Conservation (phyloP, 1,139 yeast genomes). For the Nakaseomyces uthaithaninus region DNA sequence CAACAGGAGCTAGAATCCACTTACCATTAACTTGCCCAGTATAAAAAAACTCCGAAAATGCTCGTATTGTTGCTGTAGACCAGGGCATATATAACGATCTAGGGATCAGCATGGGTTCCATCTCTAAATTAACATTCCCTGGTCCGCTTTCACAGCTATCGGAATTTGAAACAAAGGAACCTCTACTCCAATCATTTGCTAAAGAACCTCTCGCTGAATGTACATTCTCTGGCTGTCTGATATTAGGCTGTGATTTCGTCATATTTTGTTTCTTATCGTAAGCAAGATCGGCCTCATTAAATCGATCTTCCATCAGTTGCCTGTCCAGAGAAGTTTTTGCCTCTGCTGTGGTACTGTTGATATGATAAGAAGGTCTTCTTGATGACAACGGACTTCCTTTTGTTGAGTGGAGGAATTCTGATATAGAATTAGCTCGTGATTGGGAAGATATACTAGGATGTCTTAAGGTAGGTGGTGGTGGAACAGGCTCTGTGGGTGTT, state of each 20-base stretch:
- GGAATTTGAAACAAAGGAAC: slow-evolving; percentile 20
- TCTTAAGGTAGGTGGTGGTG: slow-evolving; percentile 15
- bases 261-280: slow-evolving; percentile 1
- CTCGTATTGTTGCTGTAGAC: slow-evolving; percentile 50
- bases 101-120: slow-evolving; percentile 57
- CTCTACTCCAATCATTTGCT: slow-evolving; percentile 15
- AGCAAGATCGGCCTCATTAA: slow-evolving; percentile 8
- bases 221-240: slow-evolving; percentile 3
- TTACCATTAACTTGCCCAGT: slow-evolving; percentile 73
- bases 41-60: slow-evolving; percentile 62
- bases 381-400: slow-evolving; percentile 27
- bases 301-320: slow-evolving; percentile 16
- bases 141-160: slow-evolving; percentile 21
- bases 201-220: slow-evolving; percentile 7
- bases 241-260: slow-evolving; percentile 2
- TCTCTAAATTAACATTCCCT: slow-evolving; percentile 17
- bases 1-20: slow-evolving; percentile 60
- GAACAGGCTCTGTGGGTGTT: slow-evolving; percentile 21
- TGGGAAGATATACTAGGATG: slow-evolving; percentile 5
- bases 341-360: slow-evolving; percentile 16
- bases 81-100: slow-evolving; percentile 62
- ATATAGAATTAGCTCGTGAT: slow-evolving; percentile 14
- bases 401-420: slow-evolving; percentile 15
- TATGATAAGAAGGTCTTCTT: slow-evolving; percentile 21
- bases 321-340: slow-evolving; percentile 15